These are phyloP conservation scores for Cryphonectria radicalis DNA, from an alignment of 2,329 filamentous ascomycete genomes.

Conservation along the genomic window DNA sequence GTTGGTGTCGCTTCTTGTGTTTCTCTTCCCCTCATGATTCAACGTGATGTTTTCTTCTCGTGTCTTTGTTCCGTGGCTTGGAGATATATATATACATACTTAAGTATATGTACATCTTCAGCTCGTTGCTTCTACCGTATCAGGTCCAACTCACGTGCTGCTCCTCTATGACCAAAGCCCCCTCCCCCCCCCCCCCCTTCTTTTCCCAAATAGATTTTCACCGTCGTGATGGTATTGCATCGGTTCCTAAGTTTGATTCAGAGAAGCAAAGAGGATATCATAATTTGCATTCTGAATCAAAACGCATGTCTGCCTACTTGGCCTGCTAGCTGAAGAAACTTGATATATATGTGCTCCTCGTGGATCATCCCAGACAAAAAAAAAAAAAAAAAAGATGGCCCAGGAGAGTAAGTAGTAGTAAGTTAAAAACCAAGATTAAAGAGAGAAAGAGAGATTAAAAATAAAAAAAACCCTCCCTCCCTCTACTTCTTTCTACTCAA, in stretches of 20 bases:
- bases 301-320: not conserved
- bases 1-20: not conserved
- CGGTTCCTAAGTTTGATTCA: not conserved
- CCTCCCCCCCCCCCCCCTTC: not conserved
- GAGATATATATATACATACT: not conserved
- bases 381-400: not conserved
- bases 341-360: not conserved
- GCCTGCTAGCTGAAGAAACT: not conserved
- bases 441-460: not conserved
- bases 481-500: no score
- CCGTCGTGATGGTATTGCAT: not conserved
- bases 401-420: not conserved
- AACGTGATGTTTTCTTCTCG: not conserved
- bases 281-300: not conserved
- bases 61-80: not conserved
- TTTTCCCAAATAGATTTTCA: not conserved
- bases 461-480: not conserved
- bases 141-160: not conserved
- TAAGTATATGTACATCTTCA: not conserved
- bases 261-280: not conserved
- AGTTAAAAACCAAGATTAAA: not conserved
- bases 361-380: not conserved
- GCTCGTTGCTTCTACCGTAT: not conserved
- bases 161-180: not conserved
- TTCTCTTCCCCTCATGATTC: not conserved